Evolutionary conservation across 495 filamentous ascomycete genomes (phyloP).

Genomic region (Clavariopsis aquatica): DNA sequence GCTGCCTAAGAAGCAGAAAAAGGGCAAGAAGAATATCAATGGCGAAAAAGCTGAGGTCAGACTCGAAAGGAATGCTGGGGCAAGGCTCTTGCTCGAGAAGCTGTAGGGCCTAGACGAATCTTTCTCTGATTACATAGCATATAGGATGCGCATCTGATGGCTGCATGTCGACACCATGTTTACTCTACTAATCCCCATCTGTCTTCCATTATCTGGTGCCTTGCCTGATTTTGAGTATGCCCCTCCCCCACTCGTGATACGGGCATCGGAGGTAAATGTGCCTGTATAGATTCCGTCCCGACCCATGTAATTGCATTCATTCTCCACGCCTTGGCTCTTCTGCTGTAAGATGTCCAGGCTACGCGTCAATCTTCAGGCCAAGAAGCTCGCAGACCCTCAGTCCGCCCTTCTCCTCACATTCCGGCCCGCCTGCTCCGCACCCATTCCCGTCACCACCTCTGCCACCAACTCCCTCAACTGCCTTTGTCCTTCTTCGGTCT

Average conservation of each 20-base stretch:
- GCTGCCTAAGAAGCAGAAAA: slow-evolving; percentile 29
- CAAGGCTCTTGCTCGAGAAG: slow-evolving; percentile 55
- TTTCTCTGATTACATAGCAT: not conserved
- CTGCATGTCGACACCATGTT: slow-evolving; percentile 3
- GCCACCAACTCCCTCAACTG: slow-evolving; percentile 46
- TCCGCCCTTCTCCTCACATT: slow-evolving; percentile 37
- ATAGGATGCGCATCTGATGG: not conserved
- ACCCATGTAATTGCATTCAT: slow-evolving; percentile 4
- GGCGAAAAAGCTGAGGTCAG: slow-evolving; percentile 35
- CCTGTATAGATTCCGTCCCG: not conserved
- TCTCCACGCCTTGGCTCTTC: not conserved
- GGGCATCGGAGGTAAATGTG: no score
- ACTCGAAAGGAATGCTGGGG: slow-evolving; percentile 54
- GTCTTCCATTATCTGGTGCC: not conserved
- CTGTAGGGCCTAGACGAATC: not conserved
- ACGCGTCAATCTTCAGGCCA: slow-evolving; percentile 15
- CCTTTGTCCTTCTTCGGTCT: slow-evolving; percentile 47
- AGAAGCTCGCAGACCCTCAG: slow-evolving; percentile 16
- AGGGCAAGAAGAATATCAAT: slow-evolving; percentile 49
- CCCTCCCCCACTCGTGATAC: not conserved
- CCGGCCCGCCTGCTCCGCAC: slow-evolving; percentile 25
- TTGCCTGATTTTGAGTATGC: not conserved
- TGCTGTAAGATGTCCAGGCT: not conserved
- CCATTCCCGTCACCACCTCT: slow-evolving; percentile 46
- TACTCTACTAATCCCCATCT: not conserved